A percentile compares a stretch with the other conserved stretches of the same genome.
Evolutionary conservation across 257 asterid genomes (phyloP).

Genomic region (Solanum acaule): DNA sequence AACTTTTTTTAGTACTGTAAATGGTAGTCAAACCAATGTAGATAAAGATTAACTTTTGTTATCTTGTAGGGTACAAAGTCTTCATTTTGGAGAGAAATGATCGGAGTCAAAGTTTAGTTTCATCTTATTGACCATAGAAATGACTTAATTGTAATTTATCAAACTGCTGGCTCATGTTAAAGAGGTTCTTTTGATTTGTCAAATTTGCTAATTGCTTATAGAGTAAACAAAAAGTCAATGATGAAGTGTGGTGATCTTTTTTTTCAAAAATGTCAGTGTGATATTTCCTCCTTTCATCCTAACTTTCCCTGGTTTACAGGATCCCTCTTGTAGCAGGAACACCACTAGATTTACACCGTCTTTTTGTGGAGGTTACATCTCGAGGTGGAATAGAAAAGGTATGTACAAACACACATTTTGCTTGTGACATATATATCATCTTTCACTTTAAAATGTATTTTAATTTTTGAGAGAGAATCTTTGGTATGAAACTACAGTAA

Average conservation of each 20-base stretch:
- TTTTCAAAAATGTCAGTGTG: background rate
- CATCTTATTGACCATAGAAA: background rate
- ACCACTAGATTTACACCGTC: constrained; percentile 66
- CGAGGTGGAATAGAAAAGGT: constrained; percentile 96
- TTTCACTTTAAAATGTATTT: background rate
- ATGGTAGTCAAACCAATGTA: background rate
- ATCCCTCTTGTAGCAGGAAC: constrained; percentile 75
- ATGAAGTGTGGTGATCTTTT: background rate
- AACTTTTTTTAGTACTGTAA: background rate
- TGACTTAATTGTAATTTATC: background rate
- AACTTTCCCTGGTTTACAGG: constrained; percentile 31
- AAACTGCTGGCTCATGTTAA: background rate
- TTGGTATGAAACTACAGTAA: background rate
- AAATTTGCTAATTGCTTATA: background rate
- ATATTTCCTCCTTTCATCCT: background rate
- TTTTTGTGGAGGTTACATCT: constrained; percentile 82
- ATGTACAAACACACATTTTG: constrained; percentile 1
- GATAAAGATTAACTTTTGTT: background rate
- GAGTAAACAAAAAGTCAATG: background rate
- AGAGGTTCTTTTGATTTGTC: background rate
- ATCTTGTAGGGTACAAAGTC: background rate
- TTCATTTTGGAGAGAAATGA: background rate
- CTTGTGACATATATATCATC: background rate
- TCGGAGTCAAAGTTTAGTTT: background rate
- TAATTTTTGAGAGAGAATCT: background rate